phyloP scores from a whole-genome alignment of 2,329 filamentous ascomycete genomes.

The Paecilomyces fulvus region DNA sequence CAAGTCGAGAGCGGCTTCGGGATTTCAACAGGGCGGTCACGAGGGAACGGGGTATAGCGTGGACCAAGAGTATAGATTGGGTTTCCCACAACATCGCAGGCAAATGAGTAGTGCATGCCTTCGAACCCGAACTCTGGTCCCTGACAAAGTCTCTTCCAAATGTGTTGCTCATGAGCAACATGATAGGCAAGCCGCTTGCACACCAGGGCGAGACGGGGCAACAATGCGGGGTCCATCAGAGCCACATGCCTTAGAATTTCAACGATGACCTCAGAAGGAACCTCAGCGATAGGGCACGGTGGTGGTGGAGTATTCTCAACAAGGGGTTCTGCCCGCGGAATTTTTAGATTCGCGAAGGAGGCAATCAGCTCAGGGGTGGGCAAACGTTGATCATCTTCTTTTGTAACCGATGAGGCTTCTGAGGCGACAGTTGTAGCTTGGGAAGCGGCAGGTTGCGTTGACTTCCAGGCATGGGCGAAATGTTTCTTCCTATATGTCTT shows the following conservation, averaged over 20 bases:
- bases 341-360: constrained; percentile 62
- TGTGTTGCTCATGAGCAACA: constrained; percentile 70
- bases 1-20: constrained; percentile 42
- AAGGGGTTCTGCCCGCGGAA: constrained; percentile 57
- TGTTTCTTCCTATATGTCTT: constrained; percentile 84
- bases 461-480: constrained; percentile 60
- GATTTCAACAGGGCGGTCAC: constrained; percentile 18
- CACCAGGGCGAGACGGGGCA: constrained; percentile 66
- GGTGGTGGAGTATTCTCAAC: constrained; percentile 65
- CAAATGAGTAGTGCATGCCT: constrained; percentile 75
- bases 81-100: constrained; percentile 49
- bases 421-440: constrained; percentile 46
- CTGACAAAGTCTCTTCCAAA: constrained; percentile 73
- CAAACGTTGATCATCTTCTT: constrained; percentile 40
- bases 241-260: constrained; percentile 72
- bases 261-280: constrained; percentile 78
- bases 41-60: constrained; percentile 29
- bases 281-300: constrained; percentile 66
- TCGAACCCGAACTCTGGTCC: constrained; percentile 67
- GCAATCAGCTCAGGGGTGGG: constrained; percentile 62
- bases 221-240: constrained; percentile 64
- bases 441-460: constrained; percentile 35
- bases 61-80: constrained; percentile 23
- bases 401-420: constrained; percentile 49
- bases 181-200: constrained; percentile 85